Base-by-base conservation (phyloP, 768 basidiomycete species). In the Russula sp. region DNA sequence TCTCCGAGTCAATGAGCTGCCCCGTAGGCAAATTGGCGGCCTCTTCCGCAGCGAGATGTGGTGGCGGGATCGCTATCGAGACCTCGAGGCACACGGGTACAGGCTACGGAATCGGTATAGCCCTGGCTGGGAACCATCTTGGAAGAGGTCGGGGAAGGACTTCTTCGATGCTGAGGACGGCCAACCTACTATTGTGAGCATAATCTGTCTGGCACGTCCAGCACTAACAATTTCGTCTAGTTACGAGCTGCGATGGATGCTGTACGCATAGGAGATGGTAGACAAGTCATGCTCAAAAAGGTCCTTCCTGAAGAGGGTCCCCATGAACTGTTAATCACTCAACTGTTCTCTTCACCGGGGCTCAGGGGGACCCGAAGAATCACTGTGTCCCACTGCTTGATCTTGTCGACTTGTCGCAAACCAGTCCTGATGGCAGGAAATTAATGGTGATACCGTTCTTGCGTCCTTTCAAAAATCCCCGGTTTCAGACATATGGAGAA, bases 351-450 rank as follows among this genome's bases (percentile, higher is more conserved):
- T 38, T 72, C 58, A 36, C 38, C 20, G 7, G 54, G 34, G 13
- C 59, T 60, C 48, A 64, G 24, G 53, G 48, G 16, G 53, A 64
- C 36, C 44, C 66, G 10, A 49, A 22, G 18, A 70, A 70, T 11
- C 59, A 70, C 22, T 70, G 69, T 62, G 65, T 67, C 9, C 69
- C 56, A 0, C 30, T 70, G 22, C 56, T 67, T 36, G 69, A 70
- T 0, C 8, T 62, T 6, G 44, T 70, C 42, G 44, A 67, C 5
- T 26, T 56, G 10, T 11, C 56, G 38, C 44, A 54, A 5, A 58
- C 46, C 26, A 28, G 63, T 11, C 50, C 53, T 14, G 28, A 42
- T 11, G 48, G 50, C 32, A 58, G 24, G 30, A 57, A 50, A 32
- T 20, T 70, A 8, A 67, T 70, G 40, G 69, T 70, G 18, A 56